A percentile compares a stretch with the other conserved stretches of the same genome.
phyloP scores from a whole-genome alignment of 2,329 filamentous ascomycete species.

The Pestalotiopsis sp. region DNA sequence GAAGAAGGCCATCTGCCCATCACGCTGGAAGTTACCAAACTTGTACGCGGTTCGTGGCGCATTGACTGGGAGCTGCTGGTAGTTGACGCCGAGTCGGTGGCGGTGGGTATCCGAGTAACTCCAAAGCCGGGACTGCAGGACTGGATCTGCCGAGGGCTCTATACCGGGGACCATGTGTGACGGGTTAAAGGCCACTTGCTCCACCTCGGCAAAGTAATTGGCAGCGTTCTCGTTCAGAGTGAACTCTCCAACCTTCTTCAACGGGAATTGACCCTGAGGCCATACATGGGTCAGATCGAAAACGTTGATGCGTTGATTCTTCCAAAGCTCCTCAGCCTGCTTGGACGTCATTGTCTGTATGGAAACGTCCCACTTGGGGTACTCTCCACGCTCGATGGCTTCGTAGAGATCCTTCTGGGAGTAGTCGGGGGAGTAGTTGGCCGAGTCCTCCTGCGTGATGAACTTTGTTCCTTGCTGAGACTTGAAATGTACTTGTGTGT shows the following conservation, averaged over 20 bases:
- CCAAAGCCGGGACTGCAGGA: slow-evolving; percentile 71
- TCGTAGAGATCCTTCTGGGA: slow-evolving; percentile 67
- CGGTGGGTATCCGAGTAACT: slow-evolving; percentile 70
- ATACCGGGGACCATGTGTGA: slow-evolving; percentile 69
- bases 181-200: slow-evolving; percentile 72
- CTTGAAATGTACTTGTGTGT: slow-evolving; percentile 67
- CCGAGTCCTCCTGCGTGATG: slow-evolving; percentile 60
- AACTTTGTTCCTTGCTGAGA: slow-evolving; percentile 65
- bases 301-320: slow-evolving; percentile 53
- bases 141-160: slow-evolving; percentile 71
- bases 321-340: slow-evolving; percentile 57
- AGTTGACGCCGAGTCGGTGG: slow-evolving; percentile 59
- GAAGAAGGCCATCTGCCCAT: slow-evolving; percentile 24
- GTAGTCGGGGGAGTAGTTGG: slow-evolving; percentile 63
- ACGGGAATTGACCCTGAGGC: slow-evolving; percentile 65
- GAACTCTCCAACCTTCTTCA: slow-evolving; percentile 62
- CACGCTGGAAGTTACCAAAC: slow-evolving; percentile 13
- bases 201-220: slow-evolving; percentile 73
- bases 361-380: slow-evolving; percentile 66
- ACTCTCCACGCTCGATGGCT: slow-evolving; percentile 62
- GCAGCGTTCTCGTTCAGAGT: slow-evolving; percentile 66
- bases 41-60: background rate
- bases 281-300: slow-evolving; percentile 73
- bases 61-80: slow-evolving; percentile 59
- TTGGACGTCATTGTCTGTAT: slow-evolving; percentile 65